These are phyloP conservation scores for Epichloe hybrida DNA, from an alignment of 2,329 filamentous ascomycete genomes.

Conservation along the genomic window DNA sequence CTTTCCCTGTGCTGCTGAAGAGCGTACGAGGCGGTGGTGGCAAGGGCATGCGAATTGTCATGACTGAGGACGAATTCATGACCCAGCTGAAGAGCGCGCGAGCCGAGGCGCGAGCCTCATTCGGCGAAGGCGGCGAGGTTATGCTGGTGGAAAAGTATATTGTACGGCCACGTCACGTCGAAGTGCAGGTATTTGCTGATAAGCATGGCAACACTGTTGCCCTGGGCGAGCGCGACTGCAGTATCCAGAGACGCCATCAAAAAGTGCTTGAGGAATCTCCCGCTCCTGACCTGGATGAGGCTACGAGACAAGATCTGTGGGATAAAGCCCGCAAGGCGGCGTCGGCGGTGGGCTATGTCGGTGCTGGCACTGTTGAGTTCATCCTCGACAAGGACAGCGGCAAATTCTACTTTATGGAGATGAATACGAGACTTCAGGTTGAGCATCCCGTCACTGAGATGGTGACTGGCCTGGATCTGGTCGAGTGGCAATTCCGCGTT, in stretches of 20 bases:
- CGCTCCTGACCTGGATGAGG: slow-evolving; percentile 51
- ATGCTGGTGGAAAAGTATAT: slow-evolving; percentile 81
- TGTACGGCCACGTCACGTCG: slow-evolving; percentile 66
- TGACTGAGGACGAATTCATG: slow-evolving; percentile 53
- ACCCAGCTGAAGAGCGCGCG: slow-evolving; percentile 58
- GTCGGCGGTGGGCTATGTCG: slow-evolving; percentile 73
- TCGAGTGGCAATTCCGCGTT: slow-evolving; percentile 89
- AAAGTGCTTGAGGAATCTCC: slow-evolving; percentile 87
- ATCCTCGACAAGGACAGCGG: slow-evolving; percentile 73
- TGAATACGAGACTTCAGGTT: slow-evolving; percentile 83
- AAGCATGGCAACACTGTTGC: slow-evolving; percentile 64
- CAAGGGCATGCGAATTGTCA: slow-evolving; percentile 71
- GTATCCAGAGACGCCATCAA: slow-evolving; percentile 73
- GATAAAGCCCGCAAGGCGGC: slow-evolving; percentile 51
- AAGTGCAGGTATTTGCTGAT: slow-evolving; percentile 85
- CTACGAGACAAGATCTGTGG: slow-evolving; percentile 48
- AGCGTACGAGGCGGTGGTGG: slow-evolving; percentile 70
- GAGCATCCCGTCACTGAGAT: slow-evolving; percentile 83
- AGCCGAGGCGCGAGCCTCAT: slow-evolving; percentile 63
- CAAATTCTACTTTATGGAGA: slow-evolving; percentile 72
- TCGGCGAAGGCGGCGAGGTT: slow-evolving; percentile 66
- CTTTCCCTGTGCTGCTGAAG: slow-evolving; percentile 63
- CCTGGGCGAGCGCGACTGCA: slow-evolving; percentile 82
- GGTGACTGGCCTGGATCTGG: slow-evolving; percentile 60
- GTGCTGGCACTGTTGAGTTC: slow-evolving; percentile 81